A percentile compares a stretch with the other conserved stretches of the same genome.
Evolutionary conservation across 768 basidiomycete species (phyloP).

Genomic region (Boletus reticulatus): DNA sequence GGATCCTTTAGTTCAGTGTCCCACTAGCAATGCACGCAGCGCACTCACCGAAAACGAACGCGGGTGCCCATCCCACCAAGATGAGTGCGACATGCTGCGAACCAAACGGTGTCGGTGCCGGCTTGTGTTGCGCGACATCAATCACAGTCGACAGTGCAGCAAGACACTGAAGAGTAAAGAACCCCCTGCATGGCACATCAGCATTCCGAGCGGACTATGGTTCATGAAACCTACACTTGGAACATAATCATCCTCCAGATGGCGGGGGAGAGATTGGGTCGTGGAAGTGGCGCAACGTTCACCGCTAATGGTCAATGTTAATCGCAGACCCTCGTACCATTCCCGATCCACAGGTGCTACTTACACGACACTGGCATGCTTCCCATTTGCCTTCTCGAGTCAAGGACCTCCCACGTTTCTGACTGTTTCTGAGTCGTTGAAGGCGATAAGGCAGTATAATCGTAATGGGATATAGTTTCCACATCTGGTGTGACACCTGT

Average conservation of each 20-base stretch:
- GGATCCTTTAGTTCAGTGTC: background rate
- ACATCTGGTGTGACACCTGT: background rate
- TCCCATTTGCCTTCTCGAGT: background rate
- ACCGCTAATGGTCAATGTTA: constrained; percentile 5
- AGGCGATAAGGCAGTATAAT: background rate
- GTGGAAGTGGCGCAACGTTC: background rate
- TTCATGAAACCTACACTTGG: constrained; percentile 40
- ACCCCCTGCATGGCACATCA: constrained; percentile 30
- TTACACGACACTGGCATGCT: constrained; percentile 10
- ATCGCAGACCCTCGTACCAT: background rate
- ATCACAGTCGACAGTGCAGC: constrained; percentile 50
- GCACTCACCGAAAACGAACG: constrained; percentile 49
- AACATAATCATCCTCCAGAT: constrained; percentile 56
- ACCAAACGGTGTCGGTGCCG: constrained; percentile 52
- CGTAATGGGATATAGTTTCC: background rate
- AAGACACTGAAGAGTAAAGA: constrained; percentile 47
- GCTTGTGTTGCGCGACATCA: constrained; percentile 40
- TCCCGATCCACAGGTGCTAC: background rate
- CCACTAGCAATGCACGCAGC: background rate
- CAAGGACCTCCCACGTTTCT: constrained; percentile 5
- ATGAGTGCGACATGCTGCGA: constrained; percentile 64
- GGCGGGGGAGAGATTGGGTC: constrained; percentile 35
- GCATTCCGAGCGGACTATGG: background rate
- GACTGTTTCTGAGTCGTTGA: background rate
- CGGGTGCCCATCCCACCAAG: constrained; percentile 58